Evolutionary conservation across 1,139 yeast genomes (phyloP).

Genomic region (Yamadazyma triangularis): DNA sequence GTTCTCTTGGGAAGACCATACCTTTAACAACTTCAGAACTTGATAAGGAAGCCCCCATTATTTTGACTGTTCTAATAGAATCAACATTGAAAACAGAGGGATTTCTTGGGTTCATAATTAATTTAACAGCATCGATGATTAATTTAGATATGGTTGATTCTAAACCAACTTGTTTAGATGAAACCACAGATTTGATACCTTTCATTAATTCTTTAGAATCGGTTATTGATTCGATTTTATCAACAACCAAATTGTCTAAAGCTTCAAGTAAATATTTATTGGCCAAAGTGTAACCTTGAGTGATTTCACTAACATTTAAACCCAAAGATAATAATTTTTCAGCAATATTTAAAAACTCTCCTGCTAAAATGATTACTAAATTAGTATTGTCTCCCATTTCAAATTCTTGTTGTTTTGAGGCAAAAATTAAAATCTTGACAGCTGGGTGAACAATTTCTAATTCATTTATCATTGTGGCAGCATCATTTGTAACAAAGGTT

Average conservation of each 20-base stretch:
- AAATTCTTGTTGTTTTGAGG: conserved; percentile 91
- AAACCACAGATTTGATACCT: conserved; percentile 80
- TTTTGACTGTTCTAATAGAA: conserved; percentile 88
- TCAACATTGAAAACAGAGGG: conserved; percentile 77
- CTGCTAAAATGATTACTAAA: conserved; percentile 64
- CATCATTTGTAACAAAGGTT: conserved; percentile 89
- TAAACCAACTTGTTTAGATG: conserved; percentile 90
- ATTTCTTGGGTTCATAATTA: conserved; percentile 65
- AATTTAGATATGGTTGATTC: conserved; percentile 74
- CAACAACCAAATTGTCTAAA: conserved; percentile 63
- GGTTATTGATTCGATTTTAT: conserved; percentile 54
- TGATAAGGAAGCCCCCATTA: conserved; percentile 84
- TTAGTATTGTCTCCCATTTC: conserved; percentile 60
- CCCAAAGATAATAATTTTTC: conserved; percentile 84
- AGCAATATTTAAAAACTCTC: conserved; percentile 79
- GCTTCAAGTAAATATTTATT: conserved; percentile 65
- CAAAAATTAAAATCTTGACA: conserved; percentile 92
- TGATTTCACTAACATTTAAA: conserved; percentile 81
- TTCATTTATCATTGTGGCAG: conserved; percentile 93
- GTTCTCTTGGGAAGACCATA: conserved; percentile 97
- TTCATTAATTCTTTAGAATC: conserved; percentile 59
- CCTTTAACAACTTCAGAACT: conserved; percentile 85
- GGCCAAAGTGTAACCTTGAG: conserved; percentile 86
- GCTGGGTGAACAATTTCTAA: conserved; percentile 96
- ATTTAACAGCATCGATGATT: conserved; percentile 82